phyloP scores from a whole-genome alignment of 2,329 filamentous ascomycete genomes.

The Fusarium anthophilum region DNA sequence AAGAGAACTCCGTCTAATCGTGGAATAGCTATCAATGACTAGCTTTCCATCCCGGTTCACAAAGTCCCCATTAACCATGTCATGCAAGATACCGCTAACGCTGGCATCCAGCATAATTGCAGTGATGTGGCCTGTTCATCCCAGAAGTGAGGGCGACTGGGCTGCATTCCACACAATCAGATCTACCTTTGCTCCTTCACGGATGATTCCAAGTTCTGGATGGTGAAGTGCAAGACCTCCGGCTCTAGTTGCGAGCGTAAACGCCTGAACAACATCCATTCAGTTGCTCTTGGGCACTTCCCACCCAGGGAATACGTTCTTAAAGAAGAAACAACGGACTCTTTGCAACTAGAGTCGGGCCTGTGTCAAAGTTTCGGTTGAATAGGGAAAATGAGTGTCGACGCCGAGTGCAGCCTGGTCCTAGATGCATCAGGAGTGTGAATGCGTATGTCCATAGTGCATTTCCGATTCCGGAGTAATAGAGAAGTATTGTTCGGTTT shows the following conservation, averaged over 20 bases:
- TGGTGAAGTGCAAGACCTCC: constrained; percentile 62
- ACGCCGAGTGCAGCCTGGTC: constrained; percentile 64
- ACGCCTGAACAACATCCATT: constrained; percentile 64
- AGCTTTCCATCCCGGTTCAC: constrained; percentile 56
- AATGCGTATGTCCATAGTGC: constrained; percentile 65
- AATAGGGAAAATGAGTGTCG: constrained; percentile 64
- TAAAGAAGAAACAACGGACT: constrained; percentile 52
- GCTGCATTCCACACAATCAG: constrained; percentile 62
- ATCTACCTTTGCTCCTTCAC: constrained; percentile 62
- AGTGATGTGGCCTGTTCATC: constrained; percentile 65
- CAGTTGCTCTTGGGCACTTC: constrained; percentile 58
- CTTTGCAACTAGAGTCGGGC: constrained; percentile 64
- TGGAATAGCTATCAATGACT: constrained; percentile 40
- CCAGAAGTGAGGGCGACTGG: constrained; percentile 58
- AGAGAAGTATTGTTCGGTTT: constrained; percentile 62
- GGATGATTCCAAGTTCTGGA: constrained; percentile 60
- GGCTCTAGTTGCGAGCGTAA: constrained; percentile 62
- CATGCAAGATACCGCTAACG: constrained; percentile 61
- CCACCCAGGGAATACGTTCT: constrained; percentile 51
- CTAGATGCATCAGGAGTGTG: constrained; percentile 52
- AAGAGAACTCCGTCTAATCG: constrained; percentile 47
- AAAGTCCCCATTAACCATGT: constrained; percentile 53
- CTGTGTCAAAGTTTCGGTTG: constrained; percentile 60
- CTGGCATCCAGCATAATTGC: constrained; percentile 65
- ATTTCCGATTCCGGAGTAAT: constrained; percentile 68